A percentile compares a stretch with the other conserved stretches of the same genome.
phyloP scores from a whole-genome alignment of 306 rosid genomes.

The cucumber (Cucumis sativus) region Cucumber_9930_V3 NC_026657.2:10484501-10485000 shows the following conservation, averaged over 20 bases:
- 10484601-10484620: not conserved
- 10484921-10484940: not conserved
- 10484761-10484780: not conserved
- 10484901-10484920: not conserved
- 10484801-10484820: not conserved
- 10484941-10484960: not conserved
- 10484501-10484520: not conserved
- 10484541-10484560: not conserved
- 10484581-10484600: not conserved
- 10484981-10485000: slow-evolving; percentile 70
- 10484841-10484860: not conserved
- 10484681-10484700: not conserved
- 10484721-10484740: not conserved
- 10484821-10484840: not conserved
- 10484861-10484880: not conserved
- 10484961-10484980: slow-evolving; percentile 62
- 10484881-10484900: not conserved
- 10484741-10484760: not conserved
- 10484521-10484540: not conserved
- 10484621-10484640: not conserved
- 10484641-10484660: not conserved
- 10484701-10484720: not conserved
- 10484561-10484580: not conserved
- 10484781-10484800: not conserved
- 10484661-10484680: not conserved